phyloP scores from a whole-genome alignment of 2,329 filamentous ascomycete species.

The Pestalotiopsis sp. region DNA sequence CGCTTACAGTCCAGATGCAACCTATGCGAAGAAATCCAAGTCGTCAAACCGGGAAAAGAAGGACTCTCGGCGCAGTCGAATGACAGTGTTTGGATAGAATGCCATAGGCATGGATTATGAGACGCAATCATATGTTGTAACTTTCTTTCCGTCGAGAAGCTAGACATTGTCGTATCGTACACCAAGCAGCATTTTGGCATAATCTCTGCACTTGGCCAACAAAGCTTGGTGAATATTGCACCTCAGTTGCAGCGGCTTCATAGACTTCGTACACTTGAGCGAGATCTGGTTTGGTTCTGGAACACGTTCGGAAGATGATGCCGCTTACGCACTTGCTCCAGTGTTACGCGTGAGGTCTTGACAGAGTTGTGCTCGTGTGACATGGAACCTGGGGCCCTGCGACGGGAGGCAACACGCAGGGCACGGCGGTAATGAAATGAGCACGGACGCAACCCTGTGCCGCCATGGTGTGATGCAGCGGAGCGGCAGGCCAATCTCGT shows the following conservation, averaged over 20 bases:
- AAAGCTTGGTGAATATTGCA: not conserved
- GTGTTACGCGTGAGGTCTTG: not conserved
- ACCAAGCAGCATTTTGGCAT: not conserved
- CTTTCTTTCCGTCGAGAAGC: not conserved
- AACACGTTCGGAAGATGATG: not conserved
- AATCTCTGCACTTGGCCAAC: not conserved
- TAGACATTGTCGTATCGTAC: not conserved
- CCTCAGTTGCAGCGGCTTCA: not conserved
- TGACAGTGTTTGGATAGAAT: not conserved
- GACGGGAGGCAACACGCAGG: not conserved
- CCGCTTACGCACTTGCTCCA: not conserved
- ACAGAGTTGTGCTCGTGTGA: conserved; percentile 4
- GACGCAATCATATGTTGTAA: not conserved
- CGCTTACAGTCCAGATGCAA: conserved; percentile 22
- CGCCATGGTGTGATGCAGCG: not conserved
- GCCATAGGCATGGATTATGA: not conserved
- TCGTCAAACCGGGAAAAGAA: conserved; percentile 29
- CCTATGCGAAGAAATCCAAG: conserved; percentile 29
- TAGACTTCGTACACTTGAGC: not conserved
- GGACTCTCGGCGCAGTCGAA: conserved; percentile 26
- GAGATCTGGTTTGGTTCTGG: not conserved
- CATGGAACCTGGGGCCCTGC: not conserved
- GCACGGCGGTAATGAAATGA: not conserved
- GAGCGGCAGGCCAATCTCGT: not conserved
- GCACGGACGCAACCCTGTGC: not conserved